Percentiles rank a stretch among this genome's conserved stretches.
These are phyloP conservation scores for Agaricales sp. DNA, from an alignment of 1,284 basidiomycete species.

Conservation along the genomic window DNA sequence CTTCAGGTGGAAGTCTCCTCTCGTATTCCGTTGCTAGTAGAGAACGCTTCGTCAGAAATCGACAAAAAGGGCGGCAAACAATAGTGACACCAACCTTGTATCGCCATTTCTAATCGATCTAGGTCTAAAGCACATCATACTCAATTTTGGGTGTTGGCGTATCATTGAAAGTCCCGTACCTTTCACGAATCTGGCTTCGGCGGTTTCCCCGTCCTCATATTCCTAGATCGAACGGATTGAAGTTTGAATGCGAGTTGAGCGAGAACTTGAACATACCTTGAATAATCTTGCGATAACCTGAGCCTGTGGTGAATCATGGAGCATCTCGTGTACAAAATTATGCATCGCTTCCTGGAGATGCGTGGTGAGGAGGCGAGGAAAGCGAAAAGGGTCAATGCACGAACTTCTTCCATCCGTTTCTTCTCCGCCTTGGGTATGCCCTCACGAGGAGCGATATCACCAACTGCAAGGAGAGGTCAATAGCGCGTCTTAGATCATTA, in stretches of 20 bases:
- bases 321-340: constrained; percentile 83
- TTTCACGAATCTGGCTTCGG: constrained; percentile 90
- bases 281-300: constrained; percentile 73
- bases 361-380: too few species aligned
- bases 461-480: constrained; percentile 48
- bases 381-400: not conserved
- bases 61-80: not conserved
- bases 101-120: constrained; percentile 88
- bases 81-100: constrained; percentile 45
- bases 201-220: constrained; percentile 77
- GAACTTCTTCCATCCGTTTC: constrained; percentile 58
- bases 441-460: constrained; percentile 89
- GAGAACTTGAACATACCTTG: constrained; percentile 60
- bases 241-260: not conserved
- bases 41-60: not conserved
- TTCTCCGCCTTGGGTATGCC: constrained; percentile 81
- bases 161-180: constrained; percentile 47
- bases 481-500: not conserved
- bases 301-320: constrained; percentile 74
- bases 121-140: constrained; percentile 47
- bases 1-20: constrained; percentile 25
- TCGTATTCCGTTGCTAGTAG: constrained; percentile 65
- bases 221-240: constrained; percentile 42
- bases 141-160: too few species aligned
- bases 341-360: constrained; percentile 73